Conservation (phyloP, 2,329 filamentous ascomycete genomes). For the Cercospora citrullina region DNA sequence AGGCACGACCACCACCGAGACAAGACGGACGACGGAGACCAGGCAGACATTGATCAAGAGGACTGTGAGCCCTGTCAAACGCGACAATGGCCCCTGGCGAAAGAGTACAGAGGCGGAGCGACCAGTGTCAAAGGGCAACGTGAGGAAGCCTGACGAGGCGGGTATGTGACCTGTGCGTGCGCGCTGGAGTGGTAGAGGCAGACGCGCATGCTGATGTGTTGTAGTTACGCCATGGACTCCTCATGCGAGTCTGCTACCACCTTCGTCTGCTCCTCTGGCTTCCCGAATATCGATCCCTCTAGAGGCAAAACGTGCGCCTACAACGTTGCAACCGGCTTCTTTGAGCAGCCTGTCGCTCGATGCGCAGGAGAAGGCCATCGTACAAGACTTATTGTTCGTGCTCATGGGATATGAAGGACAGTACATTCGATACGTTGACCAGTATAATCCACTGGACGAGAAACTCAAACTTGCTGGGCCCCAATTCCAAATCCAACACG, state of each 20-base stretch:
- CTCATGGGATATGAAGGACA: constrained; percentile 99
- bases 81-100: constrained; percentile 17
- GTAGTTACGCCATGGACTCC: constrained; percentile 68
- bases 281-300: constrained; percentile 64
- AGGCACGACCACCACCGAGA: constrained; percentile 26
- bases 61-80: constrained; percentile 26
- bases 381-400: constrained; percentile 89
- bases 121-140: constrained; percentile 23
- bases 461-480: constrained; percentile 85
- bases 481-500: constrained; percentile 73
- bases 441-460: constrained; percentile 81
- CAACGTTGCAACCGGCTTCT: constrained; percentile 64
- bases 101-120: constrained; percentile 26
- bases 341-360: constrained; percentile 73
- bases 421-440: constrained; percentile 82
- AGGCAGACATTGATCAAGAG: constrained; percentile 26
- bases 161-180: constrained; percentile 28
- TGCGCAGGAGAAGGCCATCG: constrained; percentile 78
- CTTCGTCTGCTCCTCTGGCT: constrained; percentile 69
- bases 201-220: constrained; percentile 12
- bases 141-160: constrained; percentile 18
- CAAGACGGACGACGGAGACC: constrained; percentile 22
- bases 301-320: constrained; percentile 65
- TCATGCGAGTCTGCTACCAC: constrained; percentile 70
- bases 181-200: neutral